Evolutionary conservation across 768 basidiomycete species (phyloP).

Genomic region (Boletellus ananas): DNA sequence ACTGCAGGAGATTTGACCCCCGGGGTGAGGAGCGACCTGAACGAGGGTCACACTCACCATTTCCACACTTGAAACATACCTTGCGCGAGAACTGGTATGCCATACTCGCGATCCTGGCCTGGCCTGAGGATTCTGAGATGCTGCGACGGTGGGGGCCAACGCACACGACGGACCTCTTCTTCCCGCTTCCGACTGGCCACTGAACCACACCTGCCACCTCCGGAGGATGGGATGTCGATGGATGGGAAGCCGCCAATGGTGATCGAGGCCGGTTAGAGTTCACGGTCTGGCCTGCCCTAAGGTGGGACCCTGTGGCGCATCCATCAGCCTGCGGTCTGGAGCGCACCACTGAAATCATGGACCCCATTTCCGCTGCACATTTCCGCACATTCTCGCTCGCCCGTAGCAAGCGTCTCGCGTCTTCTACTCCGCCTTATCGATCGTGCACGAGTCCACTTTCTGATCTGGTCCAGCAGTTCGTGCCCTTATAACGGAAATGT

Average conservation of each 20-base stretch:
- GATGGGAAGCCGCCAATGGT: conserved; percentile 19
- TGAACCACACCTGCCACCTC: conserved; percentile 65
- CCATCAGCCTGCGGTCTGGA: conserved; percentile 11
- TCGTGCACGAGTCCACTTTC: conserved; percentile 13
- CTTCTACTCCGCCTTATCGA: conserved; percentile 31
- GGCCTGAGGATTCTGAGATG: conserved; percentile 31
- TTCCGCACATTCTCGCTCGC: conserved; percentile 17
- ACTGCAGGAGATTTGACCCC: conserved; percentile 43
- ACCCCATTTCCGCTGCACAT: conserved; percentile 23
- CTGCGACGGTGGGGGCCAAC: conserved; percentile 1
- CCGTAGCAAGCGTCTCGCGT: conserved; percentile 19
- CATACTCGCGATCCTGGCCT: conserved; percentile 51
- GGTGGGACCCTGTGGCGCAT: conserved; percentile 29
- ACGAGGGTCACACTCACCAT: conserved; percentile 52
- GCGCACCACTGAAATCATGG: conserved; percentile 14
- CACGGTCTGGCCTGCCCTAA: conserved; percentile 33
- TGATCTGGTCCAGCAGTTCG: conserved; percentile 21
- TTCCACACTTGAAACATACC: conserved; percentile 93
- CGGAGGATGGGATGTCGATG: conserved; percentile 51
- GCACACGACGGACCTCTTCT: conserved; percentile 50
- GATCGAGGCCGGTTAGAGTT: conserved; percentile 7
- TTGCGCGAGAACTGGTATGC: conserved; percentile 82
- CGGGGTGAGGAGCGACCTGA: conserved; percentile 8
- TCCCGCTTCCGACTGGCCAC: conserved; percentile 72
- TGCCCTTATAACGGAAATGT: conserved; percentile 32